Evolutionary conservation across 805 yeast species (phyloP), one percentile per base, ranked within the genome.

Genomic region (Wickerhamiella musiphila): DNA sequence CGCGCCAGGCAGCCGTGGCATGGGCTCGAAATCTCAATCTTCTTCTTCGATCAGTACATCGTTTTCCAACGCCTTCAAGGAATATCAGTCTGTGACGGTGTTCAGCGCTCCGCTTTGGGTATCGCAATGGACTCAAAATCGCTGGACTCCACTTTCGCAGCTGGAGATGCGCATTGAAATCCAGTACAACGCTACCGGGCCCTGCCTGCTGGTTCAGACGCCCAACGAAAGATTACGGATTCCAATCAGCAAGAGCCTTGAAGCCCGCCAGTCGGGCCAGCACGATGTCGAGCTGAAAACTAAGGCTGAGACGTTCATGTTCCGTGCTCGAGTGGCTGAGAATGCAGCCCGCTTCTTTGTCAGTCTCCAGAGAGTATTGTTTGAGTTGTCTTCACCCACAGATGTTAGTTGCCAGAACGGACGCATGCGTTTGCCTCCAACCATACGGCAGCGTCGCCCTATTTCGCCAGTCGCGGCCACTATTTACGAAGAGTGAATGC

Each of bases 101-200:
- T 43, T 38, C 33, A 19, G 33, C 5, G 40, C 41, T 4, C 29
- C 33, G 18, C 26, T 46, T 30, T 46, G 50, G 50, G 44, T 43
- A 3, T 46, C 50, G 8, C 35, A 35, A 8, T 46, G 50, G 50
- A 30, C 31, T 2, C 29, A 23, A 12, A 30, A 35, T 18, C 34
- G 39, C 10, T 46, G 50, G 50, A 36, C 36, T 7, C 50, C 50
- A 10, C 34, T 46, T 11, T 43, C 46, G 6, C 50, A 46, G 30
- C 40, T 31, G 15, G 49, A 45, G 38, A 36, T 46, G 15, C 28
- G 26, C 16, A 42, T 42, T 5, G 48, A 45, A 22, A 29, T 46
- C 9, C 24, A 25, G 4, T 37, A 36, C 4, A 17, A 22, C 8
- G 35, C 23, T 20, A 12, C 16, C 19, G 36, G 36, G 8, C n/a